Evolutionary conservation across 2,329 filamentous ascomycete species (phyloP).

Genomic region (Nakataea oryzae): DNA sequence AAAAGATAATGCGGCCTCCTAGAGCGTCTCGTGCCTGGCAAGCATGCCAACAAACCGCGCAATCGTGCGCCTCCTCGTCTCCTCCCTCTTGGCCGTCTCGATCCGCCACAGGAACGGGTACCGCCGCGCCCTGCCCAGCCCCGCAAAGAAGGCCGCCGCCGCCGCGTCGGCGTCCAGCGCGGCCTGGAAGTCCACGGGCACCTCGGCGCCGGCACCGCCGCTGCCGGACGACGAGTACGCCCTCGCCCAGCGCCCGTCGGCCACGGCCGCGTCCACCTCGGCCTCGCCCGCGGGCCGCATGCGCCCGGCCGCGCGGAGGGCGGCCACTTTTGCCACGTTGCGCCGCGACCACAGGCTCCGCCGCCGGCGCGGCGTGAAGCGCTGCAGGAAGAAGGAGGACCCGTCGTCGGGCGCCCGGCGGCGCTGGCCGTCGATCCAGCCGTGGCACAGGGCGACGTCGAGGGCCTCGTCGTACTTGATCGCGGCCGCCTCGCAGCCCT

Average conservation of each 20-base stretch:
- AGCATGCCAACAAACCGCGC: slow-evolving; percentile 28
- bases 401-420: slow-evolving; percentile 27
- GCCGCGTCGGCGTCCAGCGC: slow-evolving; percentile 25
- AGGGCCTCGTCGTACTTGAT: slow-evolving; percentile 29
- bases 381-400: slow-evolving; percentile 39
- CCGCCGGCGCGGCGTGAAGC: slow-evolving; percentile 46
- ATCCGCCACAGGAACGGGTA: slow-evolving; percentile 35
- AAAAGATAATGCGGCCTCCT: background rate
- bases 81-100: slow-evolving; percentile 26
- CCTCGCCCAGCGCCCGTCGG: slow-evolving; percentile 46
- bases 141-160: slow-evolving; percentile 28
- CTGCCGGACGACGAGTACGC: slow-evolving; percentile 44
- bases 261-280: slow-evolving; percentile 28
- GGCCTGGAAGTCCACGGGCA: slow-evolving; percentile 36
- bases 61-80: slow-evolving; percentile 26
- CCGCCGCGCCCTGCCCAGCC: slow-evolving; percentile 30
- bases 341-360: slow-evolving; percentile 49
- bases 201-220: slow-evolving; percentile 21
- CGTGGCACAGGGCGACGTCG: slow-evolving; percentile 46
- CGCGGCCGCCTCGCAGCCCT: background rate
- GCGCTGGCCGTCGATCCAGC: slow-evolving; percentile 53
- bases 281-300: background rate
- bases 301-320: slow-evolving; percentile 18
- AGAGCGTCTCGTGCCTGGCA: slow-evolving; percentile 17
- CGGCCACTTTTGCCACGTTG: slow-evolving; percentile 41